Conservation (phyloP, 331 rosid genomes). For the Erythrophleum ivorense region DNA sequence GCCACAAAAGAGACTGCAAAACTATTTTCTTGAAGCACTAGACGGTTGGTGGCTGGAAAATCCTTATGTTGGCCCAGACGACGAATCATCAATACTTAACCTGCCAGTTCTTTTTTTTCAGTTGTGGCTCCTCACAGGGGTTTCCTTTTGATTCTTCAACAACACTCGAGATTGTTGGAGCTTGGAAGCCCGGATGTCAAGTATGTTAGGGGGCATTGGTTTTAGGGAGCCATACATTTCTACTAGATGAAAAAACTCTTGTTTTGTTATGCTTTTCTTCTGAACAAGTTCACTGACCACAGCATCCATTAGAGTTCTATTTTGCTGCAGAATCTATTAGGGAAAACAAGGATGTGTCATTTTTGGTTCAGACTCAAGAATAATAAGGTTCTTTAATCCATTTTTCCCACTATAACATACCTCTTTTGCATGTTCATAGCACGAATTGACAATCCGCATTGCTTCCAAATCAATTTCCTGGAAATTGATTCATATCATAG, state of each 20-base stretch:
- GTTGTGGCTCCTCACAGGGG: constrained; percentile 25
- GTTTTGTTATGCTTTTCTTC: constrained; percentile 86
- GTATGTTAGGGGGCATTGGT: constrained; percentile 68
- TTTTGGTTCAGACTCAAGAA: background rate
- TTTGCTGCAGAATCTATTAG: constrained; percentile 72
- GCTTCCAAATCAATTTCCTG: constrained; percentile 92
- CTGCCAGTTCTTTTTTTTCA: background rate
- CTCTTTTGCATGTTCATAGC: constrained; percentile 92
- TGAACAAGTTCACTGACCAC: constrained; percentile 73
- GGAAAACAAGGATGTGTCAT: constrained; percentile 28
- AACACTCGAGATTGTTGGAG: constrained; percentile 57
- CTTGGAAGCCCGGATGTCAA: constrained; percentile 73
- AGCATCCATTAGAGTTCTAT: constrained; percentile 75
- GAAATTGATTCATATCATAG: constrained; percentile 30
- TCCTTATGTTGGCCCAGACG: background rate
- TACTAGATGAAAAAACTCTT: constrained; percentile 69
- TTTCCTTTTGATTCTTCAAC: constrained; percentile 47
- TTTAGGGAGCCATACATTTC: constrained; percentile 72
- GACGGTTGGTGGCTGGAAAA: background rate
- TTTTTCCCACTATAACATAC: constrained; percentile 42
- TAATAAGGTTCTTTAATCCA: constrained; percentile 9
- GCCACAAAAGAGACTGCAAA: background rate
- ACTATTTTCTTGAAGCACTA: background rate
- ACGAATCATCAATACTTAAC: background rate
- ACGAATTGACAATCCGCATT: constrained; percentile 60